Evolutionary conservation across 1,139 yeast species (phyloP), one percentile per base, ranked within the genome.

Genomic region (Pichia norvegensis): DNA sequence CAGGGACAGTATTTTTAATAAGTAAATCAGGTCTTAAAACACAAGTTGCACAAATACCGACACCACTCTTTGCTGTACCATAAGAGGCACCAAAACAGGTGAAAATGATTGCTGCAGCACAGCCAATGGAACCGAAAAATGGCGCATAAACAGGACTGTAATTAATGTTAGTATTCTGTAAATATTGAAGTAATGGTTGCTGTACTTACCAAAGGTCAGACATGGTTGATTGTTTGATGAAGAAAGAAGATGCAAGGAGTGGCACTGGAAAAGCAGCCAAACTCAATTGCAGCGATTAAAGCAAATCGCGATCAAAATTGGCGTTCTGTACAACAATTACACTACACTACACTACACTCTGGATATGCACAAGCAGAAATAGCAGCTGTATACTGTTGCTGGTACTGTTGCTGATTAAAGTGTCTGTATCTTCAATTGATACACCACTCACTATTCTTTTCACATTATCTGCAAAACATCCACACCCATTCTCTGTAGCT

Each of bases 61-160:
- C 95, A 72, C 99, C 99, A 38, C 96, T 85, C 73, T 94, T 94
- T 64, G 99, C 99, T 57, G 98, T 94, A 75, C 98, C 99, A 68
- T 90, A 88, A 46, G 97, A 92, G 59, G 99, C 97, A 74, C 99
- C 99, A 63, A 90, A 85, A 69, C 96, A 87, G 68, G 98, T 92
- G 79, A 92, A 88, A 63, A 92, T 86, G 66, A 94, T 92, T 68
- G 99, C 97, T 48, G 97, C 90, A 52, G 98, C 95, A 76, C 98
- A 94, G 65, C 98, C 98, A 67, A 92, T 86, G 60, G 97, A 90
- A 66, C 97, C 97, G 65, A 90, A 83, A 68, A 90, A 88, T 51
- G 97, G 96, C 29, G 97, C 96, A 69, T 84, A 90, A 37, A 79
- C 80, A 45, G 97, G 97, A 45, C 64, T 57, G 38, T 19, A 10